Percentiles rank a stretch among this genome's conserved stretches.
phyloP scores from a whole-genome alignment of 2,329 filamentous ascomycete species.

The Atkinsonella texensis region DNA sequence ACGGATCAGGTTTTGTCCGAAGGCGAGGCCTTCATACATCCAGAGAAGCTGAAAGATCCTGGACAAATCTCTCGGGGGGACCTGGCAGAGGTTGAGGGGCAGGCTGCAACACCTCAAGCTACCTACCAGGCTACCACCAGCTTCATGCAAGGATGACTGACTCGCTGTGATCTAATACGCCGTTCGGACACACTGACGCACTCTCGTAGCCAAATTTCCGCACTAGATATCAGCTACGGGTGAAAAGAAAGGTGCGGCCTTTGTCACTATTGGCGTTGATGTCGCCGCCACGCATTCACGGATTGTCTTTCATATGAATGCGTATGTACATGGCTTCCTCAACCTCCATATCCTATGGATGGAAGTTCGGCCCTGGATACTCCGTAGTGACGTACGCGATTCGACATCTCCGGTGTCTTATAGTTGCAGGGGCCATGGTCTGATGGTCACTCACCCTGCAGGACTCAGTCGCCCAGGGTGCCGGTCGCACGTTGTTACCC shows the following conservation, averaged over 20 bases:
- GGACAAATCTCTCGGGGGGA: neutral
- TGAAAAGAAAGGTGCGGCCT: neutral
- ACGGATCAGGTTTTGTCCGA: too few relatives aligned
- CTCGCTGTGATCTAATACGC: too few relatives aligned
- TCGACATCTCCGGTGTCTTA: slow-evolving; percentile 54
- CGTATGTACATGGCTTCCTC: slow-evolving; percentile 58
- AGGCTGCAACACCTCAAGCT: neutral
- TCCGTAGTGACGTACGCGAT: slow-evolving; percentile 42
- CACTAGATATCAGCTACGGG: neutral
- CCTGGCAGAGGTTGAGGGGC: neutral
- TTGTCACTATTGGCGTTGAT: neutral
- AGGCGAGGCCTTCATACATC: too few relatives aligned
- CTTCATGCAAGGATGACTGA: neutral
- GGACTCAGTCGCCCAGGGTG: slow-evolving; percentile 24
- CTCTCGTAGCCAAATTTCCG: too few relatives aligned
- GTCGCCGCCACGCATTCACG: slow-evolving; percentile 4
- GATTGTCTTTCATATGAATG: slow-evolving; percentile 52
- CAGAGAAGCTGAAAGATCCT: neutral
- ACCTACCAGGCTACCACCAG: too few relatives aligned
- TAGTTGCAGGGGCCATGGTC: slow-evolving; percentile 52
- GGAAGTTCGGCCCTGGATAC: slow-evolving; percentile 27
- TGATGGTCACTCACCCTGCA: slow-evolving; percentile 53
- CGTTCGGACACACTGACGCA: neutral
- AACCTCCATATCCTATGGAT: slow-evolving; percentile 42
- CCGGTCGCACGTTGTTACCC: slow-evolving; percentile 47